Evolutionary conservation across 345 rosid species (phyloP), one percentile per base, ranked within the genome.

Genomic region (Anacardium occidentale): DNA sequence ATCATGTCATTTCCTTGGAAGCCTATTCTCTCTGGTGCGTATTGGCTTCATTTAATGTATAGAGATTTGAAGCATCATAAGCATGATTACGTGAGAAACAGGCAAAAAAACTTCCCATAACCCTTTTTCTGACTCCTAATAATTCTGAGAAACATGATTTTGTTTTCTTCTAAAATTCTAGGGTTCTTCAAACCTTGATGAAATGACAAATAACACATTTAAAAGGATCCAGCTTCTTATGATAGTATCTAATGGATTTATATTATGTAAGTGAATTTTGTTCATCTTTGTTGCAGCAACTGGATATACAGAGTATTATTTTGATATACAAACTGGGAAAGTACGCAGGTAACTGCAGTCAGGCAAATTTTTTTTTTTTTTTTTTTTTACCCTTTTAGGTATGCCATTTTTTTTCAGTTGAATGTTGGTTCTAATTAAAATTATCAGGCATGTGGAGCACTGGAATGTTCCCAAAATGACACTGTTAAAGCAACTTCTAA

Each of bases 381-480:
- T 14, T 29, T 13, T 13, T 25, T 59, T 3, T 61, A n/a, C 47
- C 47, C n/a, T 0, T 62, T 55, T 69, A 48, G 29, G 24, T 7
- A 20, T 11, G 21, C 32, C 5, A 11, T 13, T 10, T 75, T 10
- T n/a, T 29, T 29, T 29, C 32, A 29, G 55, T 63, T 50, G 40
- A 17, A 9, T 29, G n/a, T 4, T 14, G 50, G 55, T 56, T 10
- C 56, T 20, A 15, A 37, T 37, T 37, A 13, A 18, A 18, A 6
- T 4, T 55, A 68, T 66, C 85, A 91, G 97, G 85, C 98, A 90
- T 34, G 89, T 87, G 72, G 97, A 91, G 85, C 90, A 91, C 79
- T 91, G 97, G 97, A 91, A 91, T 66, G 98, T 90, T 29, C 98
- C 98, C 62, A 90, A 92, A 85, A 89, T 86, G 91, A 87, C 89